Conservation (phyloP, 495 filamentous ascomycete genomes). For the Beverwykella pulmonaria region DNA sequence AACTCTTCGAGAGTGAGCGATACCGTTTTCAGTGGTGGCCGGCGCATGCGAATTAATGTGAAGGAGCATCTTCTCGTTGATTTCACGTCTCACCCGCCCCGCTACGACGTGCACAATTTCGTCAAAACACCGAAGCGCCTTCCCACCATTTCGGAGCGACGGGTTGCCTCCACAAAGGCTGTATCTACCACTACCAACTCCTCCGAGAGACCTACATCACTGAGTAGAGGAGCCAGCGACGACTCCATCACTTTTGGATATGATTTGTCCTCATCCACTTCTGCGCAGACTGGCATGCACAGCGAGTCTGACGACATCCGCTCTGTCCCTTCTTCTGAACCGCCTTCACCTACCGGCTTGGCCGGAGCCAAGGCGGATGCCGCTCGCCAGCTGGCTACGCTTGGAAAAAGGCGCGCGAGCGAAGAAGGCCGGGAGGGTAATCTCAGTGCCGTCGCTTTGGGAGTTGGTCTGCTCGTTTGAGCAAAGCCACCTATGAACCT, state of each 20-base stretch:
- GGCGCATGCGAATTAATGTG: constrained; percentile 45
- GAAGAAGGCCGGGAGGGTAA: constrained; percentile 19
- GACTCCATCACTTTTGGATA: constrained; percentile 33
- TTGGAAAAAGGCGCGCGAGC: constrained; percentile 20
- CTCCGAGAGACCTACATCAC: constrained; percentile 19
- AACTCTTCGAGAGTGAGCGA: constrained; percentile 42
- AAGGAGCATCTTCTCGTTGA: constrained; percentile 39
- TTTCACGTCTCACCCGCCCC: constrained; percentile 25
- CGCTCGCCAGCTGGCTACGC: constrained; percentile 1
- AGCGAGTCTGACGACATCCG: constrained; percentile 20
- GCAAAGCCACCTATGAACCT: background rate
- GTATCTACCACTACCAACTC: background rate
- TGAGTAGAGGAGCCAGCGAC: constrained; percentile 22
- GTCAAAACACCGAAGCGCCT: constrained; percentile 4
- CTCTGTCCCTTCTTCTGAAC: constrained; percentile 20
- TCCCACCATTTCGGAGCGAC: background rate
- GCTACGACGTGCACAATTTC: constrained; percentile 38
- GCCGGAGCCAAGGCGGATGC: constrained; percentile 27
- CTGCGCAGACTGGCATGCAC: constrained; percentile 2
- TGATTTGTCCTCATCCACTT: constrained; percentile 25
- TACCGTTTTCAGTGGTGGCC: constrained; percentile 43
- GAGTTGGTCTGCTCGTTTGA: constrained; percentile 27
- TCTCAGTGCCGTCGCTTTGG: constrained; percentile 21
- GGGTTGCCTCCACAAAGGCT: background rate
- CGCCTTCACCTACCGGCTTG: constrained; percentile 24